Conservation (phyloP, 148 eudicot species). For the Selenicereus undatus region DNA sequence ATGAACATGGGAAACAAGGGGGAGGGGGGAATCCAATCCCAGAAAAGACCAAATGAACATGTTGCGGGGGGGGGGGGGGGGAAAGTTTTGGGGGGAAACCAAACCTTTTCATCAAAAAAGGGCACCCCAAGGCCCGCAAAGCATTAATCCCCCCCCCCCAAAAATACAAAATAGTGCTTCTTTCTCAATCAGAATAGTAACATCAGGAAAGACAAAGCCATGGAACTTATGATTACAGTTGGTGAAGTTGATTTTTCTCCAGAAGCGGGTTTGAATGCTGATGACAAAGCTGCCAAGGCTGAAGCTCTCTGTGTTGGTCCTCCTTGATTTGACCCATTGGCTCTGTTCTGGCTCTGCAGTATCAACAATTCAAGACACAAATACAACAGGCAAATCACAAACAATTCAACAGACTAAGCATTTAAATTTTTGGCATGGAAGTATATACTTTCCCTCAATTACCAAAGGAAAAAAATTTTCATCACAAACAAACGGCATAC, state of each 20-base stretch:
- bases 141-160: too few species aligned
- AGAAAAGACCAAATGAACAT: not conserved
- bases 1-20: not conserved
- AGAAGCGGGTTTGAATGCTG: conserved; percentile 78
- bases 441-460: not conserved
- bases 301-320: conserved; percentile 52
- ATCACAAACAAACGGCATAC: not conserved
- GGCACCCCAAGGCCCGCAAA: too few species aligned
- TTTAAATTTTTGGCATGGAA: not conserved
- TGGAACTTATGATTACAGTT: conserved; percentile 16
- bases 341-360: conserved; percentile 49
- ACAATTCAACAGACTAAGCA: too few species aligned
- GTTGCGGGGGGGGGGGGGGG: too few species aligned
- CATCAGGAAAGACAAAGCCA: not conserved
- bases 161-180: not conserved
- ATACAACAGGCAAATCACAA: not conserved
- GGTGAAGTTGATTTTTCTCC: conserved; percentile 35
- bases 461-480: not conserved
- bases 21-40: not conserved
- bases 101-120: too few species aligned
- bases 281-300: conserved; percentile 56
- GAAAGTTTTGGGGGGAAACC: too few species aligned
- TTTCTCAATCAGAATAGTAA: not conserved
- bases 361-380: conserved; percentile 5
- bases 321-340: conserved; percentile 69